Conservation (phyloP, 2,329 filamentous ascomycete species). For the Colletotrichum higginsianum region DNA sequence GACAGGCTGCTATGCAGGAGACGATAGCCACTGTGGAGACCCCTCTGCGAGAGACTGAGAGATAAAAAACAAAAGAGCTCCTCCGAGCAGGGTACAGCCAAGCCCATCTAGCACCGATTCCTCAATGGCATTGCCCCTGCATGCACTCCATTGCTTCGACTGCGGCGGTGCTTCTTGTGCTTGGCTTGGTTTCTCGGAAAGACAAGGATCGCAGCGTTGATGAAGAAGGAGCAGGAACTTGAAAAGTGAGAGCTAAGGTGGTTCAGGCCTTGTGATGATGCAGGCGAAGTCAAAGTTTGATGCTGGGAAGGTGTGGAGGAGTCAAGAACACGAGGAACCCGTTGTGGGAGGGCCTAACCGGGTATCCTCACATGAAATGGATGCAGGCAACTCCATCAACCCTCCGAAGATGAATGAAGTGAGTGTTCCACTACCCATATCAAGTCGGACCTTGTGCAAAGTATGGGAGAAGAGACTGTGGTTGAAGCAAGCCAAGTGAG, state of each 20-base stretch:
- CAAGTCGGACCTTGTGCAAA: not conserved
- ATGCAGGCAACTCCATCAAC: not conserved
- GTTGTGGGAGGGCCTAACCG: not conserved
- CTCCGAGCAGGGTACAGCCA: conserved; percentile 22
- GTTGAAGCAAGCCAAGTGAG: not conserved
- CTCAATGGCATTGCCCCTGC: conserved; percentile 25
- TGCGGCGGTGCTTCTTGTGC: conserved; percentile 34
- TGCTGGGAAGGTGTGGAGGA: not conserved
- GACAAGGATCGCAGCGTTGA: conserved; percentile 15
- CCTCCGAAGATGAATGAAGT: not conserved
- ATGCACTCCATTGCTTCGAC: conserved; percentile 23
- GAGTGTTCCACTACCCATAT: not conserved
- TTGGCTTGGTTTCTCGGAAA: conserved; percentile 7
- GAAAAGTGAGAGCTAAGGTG: conserved; percentile 30
- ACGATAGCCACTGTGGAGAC: conserved; percentile 21
- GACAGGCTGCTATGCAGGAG: conserved; percentile 28
- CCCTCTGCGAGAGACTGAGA: not conserved
- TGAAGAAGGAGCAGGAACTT: conserved; percentile 9
- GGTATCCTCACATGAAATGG: not conserved
- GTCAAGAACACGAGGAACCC: not conserved
- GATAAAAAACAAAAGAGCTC: conserved; percentile 7
- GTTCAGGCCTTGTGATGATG: conserved; percentile 12
- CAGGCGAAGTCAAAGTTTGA: conserved; percentile 8
- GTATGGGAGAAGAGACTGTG: not conserved
- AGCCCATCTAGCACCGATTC: conserved; percentile 1